phyloP scores from a whole-genome alignment of 352 stramenopile genomes.

The Phytophthora chlamydospora region DNA sequence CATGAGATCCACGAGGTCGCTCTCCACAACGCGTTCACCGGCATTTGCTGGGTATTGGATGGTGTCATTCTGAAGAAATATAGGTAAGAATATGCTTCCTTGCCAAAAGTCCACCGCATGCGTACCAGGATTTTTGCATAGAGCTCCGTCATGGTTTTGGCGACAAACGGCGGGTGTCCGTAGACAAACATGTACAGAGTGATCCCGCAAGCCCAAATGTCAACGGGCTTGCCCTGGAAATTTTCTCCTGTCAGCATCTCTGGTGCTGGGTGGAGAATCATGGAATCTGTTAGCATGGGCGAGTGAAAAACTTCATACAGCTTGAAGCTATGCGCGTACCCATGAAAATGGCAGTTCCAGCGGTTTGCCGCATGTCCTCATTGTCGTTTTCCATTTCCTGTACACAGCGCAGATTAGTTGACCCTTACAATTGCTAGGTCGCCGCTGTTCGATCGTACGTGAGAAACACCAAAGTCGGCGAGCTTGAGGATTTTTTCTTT shows the following conservation, averaged over 20 bases:
- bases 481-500: conserved; percentile 78
- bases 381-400: conserved; percentile 81
- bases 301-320: no score
- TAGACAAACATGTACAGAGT: conserved; percentile 98
- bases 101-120: conserved; percentile 27
- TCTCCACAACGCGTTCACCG: conserved; percentile 58
- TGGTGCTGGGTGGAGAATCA: conserved; percentile 53
- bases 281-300: not conserved
- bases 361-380: conserved; percentile 73
- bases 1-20: conserved; percentile 66
- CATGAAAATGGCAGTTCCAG: conserved; percentile 81
- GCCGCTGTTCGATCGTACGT: conserved; percentile 40
- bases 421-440: not conserved
- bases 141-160: conserved; percentile 88
- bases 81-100: not conserved
- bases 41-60: conserved; percentile 56
- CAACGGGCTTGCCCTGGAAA: conserved; percentile 80
- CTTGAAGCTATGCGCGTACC: conserved; percentile 27
- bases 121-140: conserved; percentile 91
- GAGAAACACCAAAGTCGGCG: conserved; percentile 83
- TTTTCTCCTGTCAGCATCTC: conserved; percentile 84
- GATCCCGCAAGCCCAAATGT: conserved; percentile 96
- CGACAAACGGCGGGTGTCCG: conserved; percentile 93
- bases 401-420: not conserved
- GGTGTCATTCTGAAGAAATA: conserved; percentile 53